phyloP scores from a whole-genome alignment of 352 stramenopile species.

The Pythium volutum region DNA sequence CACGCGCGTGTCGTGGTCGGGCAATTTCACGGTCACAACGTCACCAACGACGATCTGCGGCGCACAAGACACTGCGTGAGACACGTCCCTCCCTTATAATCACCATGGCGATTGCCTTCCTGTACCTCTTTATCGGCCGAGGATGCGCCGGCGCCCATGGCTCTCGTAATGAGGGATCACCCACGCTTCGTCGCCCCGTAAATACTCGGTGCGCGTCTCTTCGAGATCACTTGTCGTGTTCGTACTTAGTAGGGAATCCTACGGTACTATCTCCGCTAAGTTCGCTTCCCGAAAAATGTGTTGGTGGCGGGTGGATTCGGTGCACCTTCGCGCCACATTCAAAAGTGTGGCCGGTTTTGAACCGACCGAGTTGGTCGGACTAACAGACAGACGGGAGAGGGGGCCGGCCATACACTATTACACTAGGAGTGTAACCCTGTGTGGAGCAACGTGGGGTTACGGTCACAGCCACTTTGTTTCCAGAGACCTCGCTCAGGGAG shows the following conservation, averaged over 20 bases:
- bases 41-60: constrained; percentile 54
- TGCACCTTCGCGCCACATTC: constrained; percentile 25
- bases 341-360: constrained; percentile 3
- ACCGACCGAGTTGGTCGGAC: too few species aligned
- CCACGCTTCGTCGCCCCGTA: too few species aligned
- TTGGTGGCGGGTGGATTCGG: background rate
- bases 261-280: background rate
- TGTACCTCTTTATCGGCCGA: constrained; percentile 23
- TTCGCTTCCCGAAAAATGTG: background rate
- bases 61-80: background rate
- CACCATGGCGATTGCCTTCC: too few species aligned
- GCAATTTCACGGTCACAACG: constrained; percentile 51
- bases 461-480: background rate
- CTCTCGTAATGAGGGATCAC: too few species aligned
- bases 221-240: background rate
- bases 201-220: background rate
- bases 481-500: constrained; percentile 6
- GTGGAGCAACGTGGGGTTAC: too few species aligned
- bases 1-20: constrained; percentile 46
- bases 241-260: constrained; percentile 2
- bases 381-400: too few species aligned
- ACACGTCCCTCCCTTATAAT: background rate
- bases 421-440: constrained; percentile 1
- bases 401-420: background rate
- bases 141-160: constrained; percentile 23